Evolutionary conservation across 192 early-diverging fungal species (phyloP).

Genomic region (Nowakowskiella sp.): DNA sequence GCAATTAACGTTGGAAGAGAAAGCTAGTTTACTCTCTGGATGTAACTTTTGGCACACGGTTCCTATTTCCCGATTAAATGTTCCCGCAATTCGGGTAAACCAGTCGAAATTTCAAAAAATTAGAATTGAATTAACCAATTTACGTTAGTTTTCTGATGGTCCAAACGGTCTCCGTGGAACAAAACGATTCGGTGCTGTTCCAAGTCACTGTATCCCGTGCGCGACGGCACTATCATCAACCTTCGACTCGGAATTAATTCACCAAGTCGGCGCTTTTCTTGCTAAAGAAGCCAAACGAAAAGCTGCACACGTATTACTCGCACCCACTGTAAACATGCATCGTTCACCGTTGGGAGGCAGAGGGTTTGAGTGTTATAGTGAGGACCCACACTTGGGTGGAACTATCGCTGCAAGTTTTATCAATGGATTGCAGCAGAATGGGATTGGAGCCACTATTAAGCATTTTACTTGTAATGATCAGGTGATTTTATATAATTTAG

Average conservation of each 20-base stretch:
- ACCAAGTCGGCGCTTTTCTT: slow-evolving; percentile 2
- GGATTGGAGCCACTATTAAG: neutral
- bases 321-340: neutral
- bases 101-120: neutral
- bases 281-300: slow-evolving; percentile 13
- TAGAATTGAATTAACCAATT: neutral
- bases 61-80: neutral
- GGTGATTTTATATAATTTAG: too few relatives aligned
- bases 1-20: slow-evolving; percentile 14
- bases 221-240: neutral
- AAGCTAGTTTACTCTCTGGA: slow-evolving; percentile 7
- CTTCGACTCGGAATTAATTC: slow-evolving; percentile 7
- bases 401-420: neutral
- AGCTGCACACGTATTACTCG: slow-evolving; percentile 4
- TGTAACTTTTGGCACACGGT: slow-evolving; percentile 11
- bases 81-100: neutral
- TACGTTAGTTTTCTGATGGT: slow-evolving; percentile 11
- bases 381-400: neutral
- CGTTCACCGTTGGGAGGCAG: neutral
- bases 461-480: neutral
- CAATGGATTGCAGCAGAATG: neutral
- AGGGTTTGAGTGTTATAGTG: neutral
- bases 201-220: neutral
- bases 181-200: neutral
- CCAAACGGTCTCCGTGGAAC: slow-evolving; percentile 16